These are phyloP conservation scores for Endocalyx cinctus DNA, from an alignment of 2,329 filamentous ascomycete species.

Conservation along the genomic window DNA sequence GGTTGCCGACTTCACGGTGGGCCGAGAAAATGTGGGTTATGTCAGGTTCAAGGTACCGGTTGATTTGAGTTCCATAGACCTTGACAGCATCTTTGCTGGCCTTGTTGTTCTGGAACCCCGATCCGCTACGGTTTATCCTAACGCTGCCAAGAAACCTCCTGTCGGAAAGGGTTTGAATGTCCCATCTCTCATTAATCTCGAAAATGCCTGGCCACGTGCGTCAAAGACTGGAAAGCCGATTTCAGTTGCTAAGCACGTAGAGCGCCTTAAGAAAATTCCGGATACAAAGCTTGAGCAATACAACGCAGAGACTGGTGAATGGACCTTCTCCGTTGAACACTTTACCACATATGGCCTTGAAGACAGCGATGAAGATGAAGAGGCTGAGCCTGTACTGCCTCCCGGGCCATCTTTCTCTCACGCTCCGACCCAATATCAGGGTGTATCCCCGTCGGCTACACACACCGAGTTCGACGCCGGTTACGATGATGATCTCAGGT, in stretches of 20 bases:
- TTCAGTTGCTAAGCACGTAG: conserved; percentile 74
- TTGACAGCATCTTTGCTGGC: conserved; percentile 73
- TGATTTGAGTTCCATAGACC: conserved; percentile 72
- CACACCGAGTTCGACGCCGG: conserved; percentile 39
- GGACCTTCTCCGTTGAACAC: conserved; percentile 91
- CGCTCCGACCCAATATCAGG: conserved; percentile 14
- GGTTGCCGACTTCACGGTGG: conserved; percentile 73
- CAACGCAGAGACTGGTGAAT: conserved; percentile 72
- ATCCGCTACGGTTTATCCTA: conserved; percentile 82
- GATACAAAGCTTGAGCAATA: conserved; percentile 83
- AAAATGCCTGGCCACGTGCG: conserved; percentile 87
- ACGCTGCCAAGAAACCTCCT: conserved; percentile 71
- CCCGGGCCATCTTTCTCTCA: conserved; percentile 18
- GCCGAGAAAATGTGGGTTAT: conserved; percentile 74
- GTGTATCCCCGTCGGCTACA: conserved; percentile 16
- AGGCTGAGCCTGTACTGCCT: conserved; percentile 43
- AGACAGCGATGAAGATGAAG: conserved; percentile 70
- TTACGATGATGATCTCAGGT: conserved; percentile 55
- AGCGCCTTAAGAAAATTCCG: conserved; percentile 70
- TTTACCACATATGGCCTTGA: conserved; percentile 94
- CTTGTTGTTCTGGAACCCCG: conserved; percentile 75
- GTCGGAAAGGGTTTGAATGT: conserved; percentile 88
- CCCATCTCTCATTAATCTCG: conserved; percentile 78
- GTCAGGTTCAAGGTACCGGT: conserved; percentile 79
- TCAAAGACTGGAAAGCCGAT: conserved; percentile 56